Base-by-base conservation (phyloP, 306 rosid species). In the Alnus rubra region DNA sequence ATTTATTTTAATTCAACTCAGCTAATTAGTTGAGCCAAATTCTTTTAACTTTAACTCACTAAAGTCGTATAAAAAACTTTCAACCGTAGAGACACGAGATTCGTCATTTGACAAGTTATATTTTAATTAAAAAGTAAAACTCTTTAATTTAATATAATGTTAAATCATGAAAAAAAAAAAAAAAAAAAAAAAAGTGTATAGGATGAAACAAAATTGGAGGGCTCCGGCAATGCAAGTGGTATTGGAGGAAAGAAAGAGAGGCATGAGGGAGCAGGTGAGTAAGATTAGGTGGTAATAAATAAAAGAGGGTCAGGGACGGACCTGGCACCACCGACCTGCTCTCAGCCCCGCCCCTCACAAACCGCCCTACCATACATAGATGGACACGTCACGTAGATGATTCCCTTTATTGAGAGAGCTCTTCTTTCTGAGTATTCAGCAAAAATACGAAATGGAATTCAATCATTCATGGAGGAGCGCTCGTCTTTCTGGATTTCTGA, bases 301-400 rank as follows among this genome's bases (percentile, higher is more conserved):
- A 18, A 15, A 49, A 52, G 5, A 15, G 68, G 58, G 74, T 9
- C 42, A 54, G 56, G 48, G 42, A 69, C 67, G 68, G 80, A 62
- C 80, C 65, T 69, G 71, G 48, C 76, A 30, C 2, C 76, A 70
- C 76, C 81, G 76, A 58, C 81, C 76, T 70, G 60, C 37, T 69
- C 69, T 53, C 5, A 62, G 18, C 28, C 5, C 12, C 9, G 18
- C 28, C 5, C 12, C 9, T 12, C 47, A 31, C 12, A 64, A 64
- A 55, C 73, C 47, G 80, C 15, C 48, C 69, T 59, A 11, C n/a
- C 18, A 56, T 5, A 44, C 28, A 35, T 51, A 53, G 33, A 55
- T 3, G 30, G 65, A 19, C 48, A 54, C 9, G 62, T 37, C 35
- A 13, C 7, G 4, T 16, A 45, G 44, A 39, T 39, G 69, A 30